These are phyloP conservation scores for Zea luxurians DNA, from an alignment of 176 grass and related monocot genomes.

Conservation along the genomic window DNA sequence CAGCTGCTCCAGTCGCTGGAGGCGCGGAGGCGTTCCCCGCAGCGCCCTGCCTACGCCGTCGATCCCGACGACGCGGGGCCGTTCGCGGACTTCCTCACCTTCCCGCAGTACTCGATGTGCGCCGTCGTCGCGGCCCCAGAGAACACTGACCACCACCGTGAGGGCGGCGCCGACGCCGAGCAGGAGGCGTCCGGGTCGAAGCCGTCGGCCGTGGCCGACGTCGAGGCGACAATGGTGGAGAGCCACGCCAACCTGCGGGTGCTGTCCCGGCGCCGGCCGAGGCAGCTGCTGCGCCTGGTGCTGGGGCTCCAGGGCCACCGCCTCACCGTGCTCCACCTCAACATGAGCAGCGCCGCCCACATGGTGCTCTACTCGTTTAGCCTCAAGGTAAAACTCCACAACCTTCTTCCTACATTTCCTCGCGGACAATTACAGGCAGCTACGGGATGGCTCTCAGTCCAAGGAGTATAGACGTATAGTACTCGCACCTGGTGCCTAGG, in stretches of 20 bases:
- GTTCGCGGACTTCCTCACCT: slow-evolving; percentile 67
- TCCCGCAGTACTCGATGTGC: slow-evolving; percentile 68
- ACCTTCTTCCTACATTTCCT: slow-evolving; percentile 1
- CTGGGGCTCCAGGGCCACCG: slow-evolving; percentile 57
- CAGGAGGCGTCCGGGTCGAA: slow-evolving; percentile 39
- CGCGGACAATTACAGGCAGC: slow-evolving; percentile 18
- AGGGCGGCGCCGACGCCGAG: neutral
- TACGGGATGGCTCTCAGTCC: slow-evolving; percentile 17
- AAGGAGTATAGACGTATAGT: slow-evolving; percentile 20
- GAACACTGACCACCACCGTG: neutral
- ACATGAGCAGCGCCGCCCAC: slow-evolving; percentile 55
- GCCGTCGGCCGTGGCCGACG: slow-evolving; percentile 58
- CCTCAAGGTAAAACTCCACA: slow-evolving; percentile 60
- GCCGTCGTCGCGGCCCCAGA: neutral
- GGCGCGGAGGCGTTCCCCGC: slow-evolving; percentile 5
- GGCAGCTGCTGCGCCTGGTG: slow-evolving; percentile 65
- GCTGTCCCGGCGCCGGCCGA: slow-evolving; percentile 52
- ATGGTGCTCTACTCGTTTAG: slow-evolving; percentile 80
- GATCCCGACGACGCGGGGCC: slow-evolving; percentile 3
- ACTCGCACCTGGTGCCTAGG: slow-evolving; percentile 29
- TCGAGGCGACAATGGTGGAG: slow-evolving; percentile 85
- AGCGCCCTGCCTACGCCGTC: neutral
- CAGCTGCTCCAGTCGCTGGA: slow-evolving; percentile 78
- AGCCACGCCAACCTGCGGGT: slow-evolving; percentile 72
- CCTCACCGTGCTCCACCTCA: slow-evolving; percentile 74